Conservation (phyloP, 2,329 filamentous ascomycete genomes). For the Lasiodiplodia sp. region DNA sequence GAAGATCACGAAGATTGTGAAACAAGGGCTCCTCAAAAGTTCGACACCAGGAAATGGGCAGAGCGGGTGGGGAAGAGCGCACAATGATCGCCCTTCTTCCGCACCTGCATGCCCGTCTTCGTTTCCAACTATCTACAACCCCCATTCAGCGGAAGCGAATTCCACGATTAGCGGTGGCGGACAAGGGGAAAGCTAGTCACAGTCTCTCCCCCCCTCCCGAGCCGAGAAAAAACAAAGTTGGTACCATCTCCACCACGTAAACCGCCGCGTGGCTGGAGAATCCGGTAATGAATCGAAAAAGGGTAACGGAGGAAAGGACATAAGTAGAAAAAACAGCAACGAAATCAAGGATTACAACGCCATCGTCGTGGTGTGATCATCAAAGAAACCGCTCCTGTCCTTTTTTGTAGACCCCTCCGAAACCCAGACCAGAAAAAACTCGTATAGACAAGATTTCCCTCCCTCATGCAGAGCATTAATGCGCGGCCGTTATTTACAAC, state of each 20-base stretch:
- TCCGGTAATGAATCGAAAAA: background rate
- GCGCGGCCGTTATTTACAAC: conserved; percentile 25
- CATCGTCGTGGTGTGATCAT: conserved; percentile 13
- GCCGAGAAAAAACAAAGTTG: background rate
- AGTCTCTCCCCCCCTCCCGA: background rate
- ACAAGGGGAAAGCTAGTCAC: background rate
- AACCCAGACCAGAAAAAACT: background rate
- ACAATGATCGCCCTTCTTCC: background rate
- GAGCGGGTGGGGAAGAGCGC: background rate
- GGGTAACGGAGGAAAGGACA: background rate
- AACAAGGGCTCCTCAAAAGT: background rate
- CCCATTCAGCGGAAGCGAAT: background rate
- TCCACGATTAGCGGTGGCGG: background rate
- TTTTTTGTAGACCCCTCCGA: conserved; percentile 5
- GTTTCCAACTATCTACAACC: conserved; percentile 19
- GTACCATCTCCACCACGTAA: background rate
- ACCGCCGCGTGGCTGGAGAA: background rate
- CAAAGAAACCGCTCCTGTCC: conserved; percentile 14
- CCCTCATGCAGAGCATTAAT: conserved; percentile 17
- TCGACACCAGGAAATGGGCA: background rate
- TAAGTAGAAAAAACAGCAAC: background rate
- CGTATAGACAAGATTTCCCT: conserved; percentile 22
- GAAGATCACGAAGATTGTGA: background rate
- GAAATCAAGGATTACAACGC: conserved; percentile 17
- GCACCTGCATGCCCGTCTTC: background rate